phyloP scores from a whole-genome alignment of 176 grass and related monocot species.

The Eragrostis nindensis region DNA sequence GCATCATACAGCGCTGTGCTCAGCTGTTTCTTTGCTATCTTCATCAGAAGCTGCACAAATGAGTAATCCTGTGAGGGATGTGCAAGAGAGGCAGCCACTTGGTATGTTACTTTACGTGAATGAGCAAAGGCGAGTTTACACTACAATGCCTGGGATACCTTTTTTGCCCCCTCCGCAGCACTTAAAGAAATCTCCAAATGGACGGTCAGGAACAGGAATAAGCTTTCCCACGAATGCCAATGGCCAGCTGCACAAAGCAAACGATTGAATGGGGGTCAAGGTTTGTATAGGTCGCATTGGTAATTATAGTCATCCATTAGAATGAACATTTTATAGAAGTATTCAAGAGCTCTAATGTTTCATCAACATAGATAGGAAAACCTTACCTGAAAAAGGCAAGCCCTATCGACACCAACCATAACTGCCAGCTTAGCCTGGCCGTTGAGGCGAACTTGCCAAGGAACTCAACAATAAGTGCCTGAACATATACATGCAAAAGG shows the following conservation, averaged over 20 bases:
- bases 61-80: background rate
- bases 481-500: conserved; percentile 8
- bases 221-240: conserved; percentile 71
- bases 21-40: background rate
- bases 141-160: conserved; percentile 21
- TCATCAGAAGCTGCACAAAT: conserved; percentile 43
- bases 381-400: conserved; percentile 62
- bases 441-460: conserved; percentile 88
- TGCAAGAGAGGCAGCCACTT: background rate
- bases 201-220: conserved; percentile 61
- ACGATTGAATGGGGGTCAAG: conserved; percentile 11
- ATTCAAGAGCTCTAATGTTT: background rate
- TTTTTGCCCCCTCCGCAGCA: conserved; percentile 49
- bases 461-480: conserved; percentile 92
- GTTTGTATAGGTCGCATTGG: background rate
- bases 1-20: conserved; percentile 19
- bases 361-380: background rate
- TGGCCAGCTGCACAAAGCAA: conserved; percentile 60
- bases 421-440: conserved; percentile 77
- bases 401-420: conserved; percentile 80
- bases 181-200: conserved; percentile 45
- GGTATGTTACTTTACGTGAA: background rate
- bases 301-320: background rate
- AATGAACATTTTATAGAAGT: background rate
- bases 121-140: background rate